Base-by-base conservation (phyloP, 2,329 filamentous ascomycete genomes). In the Aotearoamyces nothofagi region DNA sequence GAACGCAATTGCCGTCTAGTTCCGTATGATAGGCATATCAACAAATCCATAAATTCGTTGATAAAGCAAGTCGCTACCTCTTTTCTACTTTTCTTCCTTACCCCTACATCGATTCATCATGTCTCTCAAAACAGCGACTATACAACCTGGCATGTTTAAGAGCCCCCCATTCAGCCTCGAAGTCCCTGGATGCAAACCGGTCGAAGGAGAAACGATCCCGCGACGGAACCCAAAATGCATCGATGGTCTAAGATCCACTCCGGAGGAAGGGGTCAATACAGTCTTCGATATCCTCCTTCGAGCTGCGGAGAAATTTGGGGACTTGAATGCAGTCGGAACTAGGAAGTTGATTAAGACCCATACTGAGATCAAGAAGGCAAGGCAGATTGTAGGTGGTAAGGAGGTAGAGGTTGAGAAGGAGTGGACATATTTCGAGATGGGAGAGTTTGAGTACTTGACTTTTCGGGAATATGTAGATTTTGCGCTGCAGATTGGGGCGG, bases 381-480 rank as follows among this genome's bases (percentile, higher is more conserved):
- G 86, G 69, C 87, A 83, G 64, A 63, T 82, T 33, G 60, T 90
- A 28, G 78, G 87, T 48, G 81, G 81, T 38, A 66, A 74, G 46
- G 78, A 86, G 60, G 59, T 67, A 45, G 69, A 83, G 54, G 70
- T 84, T 12, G 78, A 86, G 51, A 90, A 90, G 69, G 66, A 78
- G 48, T 92, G 82, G 82, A 76, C 71, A 24, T 90, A 77, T 55
- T 87, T 80, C 51, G 81, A 92, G 60, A 70, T 86, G 45, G 77
- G 76, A 47, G 61, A 60, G 27, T 92, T 86, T 59, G 66, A 71
- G 38, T 90, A 78, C 59, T 63, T 77, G 50, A 76, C 64, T 44
- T 92, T 79, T 55, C 63, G 67, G 40, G 75, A 87, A 53, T 87
- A 84, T 49, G 72, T 82, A 57, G 61, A 69, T 46, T 58, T 76